Evolutionary conservation across 345 rosid species (phyloP), one percentile per base, ranked within the genome.

Genomic region (Ricinus communis): DNA sequence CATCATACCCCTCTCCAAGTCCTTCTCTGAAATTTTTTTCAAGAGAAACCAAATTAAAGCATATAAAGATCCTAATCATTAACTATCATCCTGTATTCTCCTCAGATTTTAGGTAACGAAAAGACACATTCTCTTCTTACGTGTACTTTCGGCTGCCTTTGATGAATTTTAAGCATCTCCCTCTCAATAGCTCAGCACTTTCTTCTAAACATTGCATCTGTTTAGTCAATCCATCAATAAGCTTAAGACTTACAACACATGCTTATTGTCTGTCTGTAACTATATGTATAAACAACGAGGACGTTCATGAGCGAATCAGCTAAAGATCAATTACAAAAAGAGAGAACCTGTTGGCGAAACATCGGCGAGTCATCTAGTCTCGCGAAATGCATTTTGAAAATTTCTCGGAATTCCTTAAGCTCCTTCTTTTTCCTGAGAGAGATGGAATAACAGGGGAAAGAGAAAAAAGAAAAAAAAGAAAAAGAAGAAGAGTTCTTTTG

Each of bases 351-450:
- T 71, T 88, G 96, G 41, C 96, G 87, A 65, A 90, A 84, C 96
- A 90, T 90, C 38, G 96, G 96, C 41, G 96, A 88, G 79, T 90
- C 96, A 66, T 90, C 96, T 59, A 90, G 96, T 78, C 82, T 87
- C 5, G 90, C 15, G 85, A 90, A 90, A 66, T 84, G 79, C 91
- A 90, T 88, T 43, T 47, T 62, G 33, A 45, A 31, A 49, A 18
- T 58, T 59, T 21, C 9, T 70, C 30, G 36, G 8, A n/a, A 15
- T 68, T 66, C 3, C 13, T 69, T 78, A 60, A 27, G 68, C 57
- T 56, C 64, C 53, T 14, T 62, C 62, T 50, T 60, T 14, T 45
- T 18, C 59, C 6, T 21, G 58, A 36, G 64, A n/a, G 66, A 72
- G 64, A 62, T 3, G 25, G 8, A 63, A 46, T n/a, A 12, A 50